Evolutionary conservation across 1,284 basidiomycete species (phyloP).

Genomic region (Golubevia pallescens): DNA sequence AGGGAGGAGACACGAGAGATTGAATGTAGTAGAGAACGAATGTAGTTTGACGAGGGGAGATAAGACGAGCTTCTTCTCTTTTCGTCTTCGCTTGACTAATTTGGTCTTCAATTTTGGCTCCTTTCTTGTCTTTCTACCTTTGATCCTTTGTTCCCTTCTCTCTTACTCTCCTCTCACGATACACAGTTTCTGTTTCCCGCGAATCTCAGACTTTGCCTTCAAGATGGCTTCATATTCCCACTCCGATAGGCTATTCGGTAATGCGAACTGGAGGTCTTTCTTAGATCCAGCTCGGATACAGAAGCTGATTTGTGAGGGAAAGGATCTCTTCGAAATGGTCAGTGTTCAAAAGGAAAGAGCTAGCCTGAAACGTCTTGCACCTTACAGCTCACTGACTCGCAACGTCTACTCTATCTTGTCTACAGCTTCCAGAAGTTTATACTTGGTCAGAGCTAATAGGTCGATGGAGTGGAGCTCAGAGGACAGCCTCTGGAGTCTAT

Average conservation of each 20-base stretch:
- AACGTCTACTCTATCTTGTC: neutral
- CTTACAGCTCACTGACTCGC: neutral
- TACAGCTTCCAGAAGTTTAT: slow-evolving; percentile 26
- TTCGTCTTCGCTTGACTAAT: too few relatives aligned
- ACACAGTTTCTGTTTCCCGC: slow-evolving; percentile 30
- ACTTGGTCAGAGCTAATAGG: slow-evolving; percentile 29
- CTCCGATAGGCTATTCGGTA: slow-evolving; percentile 29
- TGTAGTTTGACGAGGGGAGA: too few relatives aligned
- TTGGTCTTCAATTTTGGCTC: too few relatives aligned
- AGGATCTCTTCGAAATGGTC: slow-evolving; percentile 36
- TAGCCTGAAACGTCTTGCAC: too few relatives aligned
- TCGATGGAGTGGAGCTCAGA: slow-evolving; percentile 24
- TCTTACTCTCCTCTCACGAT: too few relatives aligned
- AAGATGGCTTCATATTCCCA: slow-evolving; percentile 38
- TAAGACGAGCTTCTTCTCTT: too few relatives aligned
- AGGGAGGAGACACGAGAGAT: too few relatives aligned
- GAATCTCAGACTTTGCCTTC: slow-evolving; percentile 26
- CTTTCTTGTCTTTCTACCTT: neutral
- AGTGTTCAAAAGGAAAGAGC: neutral
- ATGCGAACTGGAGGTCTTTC: slow-evolving; percentile 9
- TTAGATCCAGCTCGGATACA: slow-evolving; percentile 17
- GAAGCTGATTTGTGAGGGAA: slow-evolving; percentile 27
- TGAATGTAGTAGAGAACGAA: too few relatives aligned
- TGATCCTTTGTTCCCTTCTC: neutral
- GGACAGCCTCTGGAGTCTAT: slow-evolving; percentile 12